A percentile compares a stretch with the other conserved stretches of the same genome.
Evolutionary conservation across 768 basidiomycete genomes (phyloP).

Genomic region (Rhizopogon vinicolor): DNA sequence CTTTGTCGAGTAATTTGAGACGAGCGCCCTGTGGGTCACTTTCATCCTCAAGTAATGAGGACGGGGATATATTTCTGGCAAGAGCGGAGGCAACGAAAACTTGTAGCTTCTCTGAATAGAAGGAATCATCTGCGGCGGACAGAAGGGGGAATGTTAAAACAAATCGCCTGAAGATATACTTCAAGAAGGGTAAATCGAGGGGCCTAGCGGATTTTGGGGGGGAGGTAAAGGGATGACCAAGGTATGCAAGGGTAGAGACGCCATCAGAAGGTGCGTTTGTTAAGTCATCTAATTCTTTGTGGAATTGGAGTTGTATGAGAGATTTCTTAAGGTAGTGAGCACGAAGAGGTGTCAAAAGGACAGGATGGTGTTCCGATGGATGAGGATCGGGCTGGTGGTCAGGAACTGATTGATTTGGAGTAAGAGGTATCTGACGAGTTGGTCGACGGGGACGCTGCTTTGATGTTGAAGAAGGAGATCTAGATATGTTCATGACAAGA

Average conservation of each 20-base stretch:
- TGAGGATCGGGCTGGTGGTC: not conserved
- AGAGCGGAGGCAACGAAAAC: slow-evolving; percentile 86
- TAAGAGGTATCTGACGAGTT: slow-evolving; percentile 6
- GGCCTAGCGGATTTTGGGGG: slow-evolving; percentile 52
- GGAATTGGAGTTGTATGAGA: slow-evolving; percentile 82
- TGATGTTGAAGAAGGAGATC: not conserved
- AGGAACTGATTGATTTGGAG: not conserved
- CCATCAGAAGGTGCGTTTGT: slow-evolving; percentile 40
- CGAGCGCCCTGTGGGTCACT: slow-evolving; percentile 52
- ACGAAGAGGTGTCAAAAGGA: slow-evolving; percentile 73
- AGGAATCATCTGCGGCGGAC: slow-evolving; percentile 79
- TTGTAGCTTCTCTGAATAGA: slow-evolving; percentile 93
- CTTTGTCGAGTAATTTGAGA: slow-evolving; percentile 65
- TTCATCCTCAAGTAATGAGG: slow-evolving; percentile 52
- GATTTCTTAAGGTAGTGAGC: slow-evolving; percentile 99
- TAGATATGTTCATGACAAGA: not conserved
- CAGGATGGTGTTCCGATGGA: slow-evolving; percentile 4
- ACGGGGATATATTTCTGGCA: slow-evolving; percentile 68
- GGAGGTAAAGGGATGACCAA: slow-evolving; percentile 84
- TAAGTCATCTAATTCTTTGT: slow-evolving; percentile 69
- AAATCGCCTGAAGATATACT: slow-evolving; percentile 89
- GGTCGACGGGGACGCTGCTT: slow-evolving; percentile 6
- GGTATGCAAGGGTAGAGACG: slow-evolving; percentile 72
- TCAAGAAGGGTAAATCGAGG: slow-evolving; percentile 82
- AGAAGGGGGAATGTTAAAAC: slow-evolving; percentile 96